Percentiles rank a stretch among this genome's conserved stretches.
phyloP scores from a whole-genome alignment of 176 grass and related monocot genomes.

The Zizania latifolia region DNA sequence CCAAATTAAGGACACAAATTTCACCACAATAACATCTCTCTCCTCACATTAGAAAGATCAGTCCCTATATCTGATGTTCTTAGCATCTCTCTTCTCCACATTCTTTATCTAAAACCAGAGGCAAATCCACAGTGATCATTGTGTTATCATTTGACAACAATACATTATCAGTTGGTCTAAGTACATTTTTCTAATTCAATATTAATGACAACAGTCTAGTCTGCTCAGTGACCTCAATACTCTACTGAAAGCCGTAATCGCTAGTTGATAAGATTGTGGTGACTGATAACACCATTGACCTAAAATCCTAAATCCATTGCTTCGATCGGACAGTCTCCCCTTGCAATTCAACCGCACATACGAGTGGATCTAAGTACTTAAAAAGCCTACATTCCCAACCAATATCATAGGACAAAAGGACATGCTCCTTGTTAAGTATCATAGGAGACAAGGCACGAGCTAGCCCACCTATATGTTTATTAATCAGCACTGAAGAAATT shows the following conservation, averaged over 20 bases:
- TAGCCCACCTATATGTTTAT: not conserved
- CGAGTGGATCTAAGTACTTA: not conserved
- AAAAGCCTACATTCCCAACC: conserved; percentile 1
- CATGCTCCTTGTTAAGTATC: not conserved
- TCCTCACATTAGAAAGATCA: not conserved
- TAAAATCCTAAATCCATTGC: no score
- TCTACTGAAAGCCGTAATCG: no score
- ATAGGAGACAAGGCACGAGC: conserved; percentile 31
- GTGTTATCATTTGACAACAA: no score
- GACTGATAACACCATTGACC: no score
- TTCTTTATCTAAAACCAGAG: not conserved
- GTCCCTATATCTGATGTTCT: not conserved
- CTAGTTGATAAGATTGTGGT: no score
- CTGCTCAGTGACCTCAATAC: no score
- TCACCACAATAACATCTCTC: not conserved
- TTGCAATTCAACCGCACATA: not conserved
- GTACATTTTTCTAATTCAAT: no score
- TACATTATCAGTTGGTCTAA: no score
- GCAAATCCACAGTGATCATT: no score
- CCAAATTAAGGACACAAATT: not conserved
- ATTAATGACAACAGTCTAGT: no score
- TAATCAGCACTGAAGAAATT: conserved; percentile 14
- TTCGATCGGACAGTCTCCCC: not conserved
- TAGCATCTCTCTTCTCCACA: not conserved
- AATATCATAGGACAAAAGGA: conserved; percentile 4